phyloP scores from a whole-genome alignment of 495 filamentous ascomycete species.

The Venustampulla echinocandica region DNA sequence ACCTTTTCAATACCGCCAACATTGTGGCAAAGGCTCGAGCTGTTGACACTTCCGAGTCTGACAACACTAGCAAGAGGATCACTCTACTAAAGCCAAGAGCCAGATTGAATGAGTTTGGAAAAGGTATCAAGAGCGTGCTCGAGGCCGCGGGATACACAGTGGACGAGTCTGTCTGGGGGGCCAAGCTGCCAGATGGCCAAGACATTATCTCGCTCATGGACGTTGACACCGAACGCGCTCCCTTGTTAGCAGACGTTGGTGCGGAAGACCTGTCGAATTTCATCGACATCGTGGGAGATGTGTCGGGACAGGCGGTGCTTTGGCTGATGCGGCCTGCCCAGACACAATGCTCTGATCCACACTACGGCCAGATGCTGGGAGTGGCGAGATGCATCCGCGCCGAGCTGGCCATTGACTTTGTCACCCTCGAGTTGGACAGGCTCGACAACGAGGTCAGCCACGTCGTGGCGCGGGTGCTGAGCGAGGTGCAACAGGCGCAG shows the following conservation, averaged over 20 bases:
- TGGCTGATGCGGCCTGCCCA: slow-evolving; percentile 36
- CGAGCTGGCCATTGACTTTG: slow-evolving; percentile 31
- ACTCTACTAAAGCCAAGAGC: not conserved
- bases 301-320: not conserved
- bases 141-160: slow-evolving; percentile 1
- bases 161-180: not conserved
- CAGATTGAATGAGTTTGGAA: not conserved
- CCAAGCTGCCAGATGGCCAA: not conserved
- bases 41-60: too few relatives aligned
- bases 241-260: not conserved
- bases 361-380: slow-evolving; percentile 32
- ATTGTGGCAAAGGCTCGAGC: not conserved
- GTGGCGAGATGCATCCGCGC: slow-evolving; percentile 32
- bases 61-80: not conserved
- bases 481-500: too few relatives aligned
- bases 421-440: slow-evolving; percentile 33
- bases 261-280: not conserved
- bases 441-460: too few relatives aligned
- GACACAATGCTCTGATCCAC: slow-evolving; percentile 30
- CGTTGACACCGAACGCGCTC: not conserved
- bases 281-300: not conserved
- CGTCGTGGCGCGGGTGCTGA: too few relatives aligned
- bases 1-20: not conserved
- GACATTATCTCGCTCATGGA: slow-evolving; percentile 7
- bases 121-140: not conserved